phyloP scores from a whole-genome alignment of 805 yeast species.

The Yarrowia sp. region DNA sequence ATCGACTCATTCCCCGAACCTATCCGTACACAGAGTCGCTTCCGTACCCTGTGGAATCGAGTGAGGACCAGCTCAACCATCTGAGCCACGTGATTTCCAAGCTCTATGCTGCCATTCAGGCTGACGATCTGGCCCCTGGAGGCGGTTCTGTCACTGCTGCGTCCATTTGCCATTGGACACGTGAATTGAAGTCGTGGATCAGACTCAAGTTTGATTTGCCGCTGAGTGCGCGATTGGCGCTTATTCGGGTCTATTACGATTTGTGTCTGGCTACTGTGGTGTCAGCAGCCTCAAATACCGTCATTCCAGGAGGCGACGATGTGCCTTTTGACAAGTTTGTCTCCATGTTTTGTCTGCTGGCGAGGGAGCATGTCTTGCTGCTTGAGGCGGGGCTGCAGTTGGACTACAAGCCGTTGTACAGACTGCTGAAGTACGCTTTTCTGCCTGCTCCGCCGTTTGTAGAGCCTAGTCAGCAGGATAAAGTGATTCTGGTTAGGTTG shows the following conservation, averaged over 20 bases:
- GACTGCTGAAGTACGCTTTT: background rate
- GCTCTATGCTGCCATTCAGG: conserved; percentile 69
- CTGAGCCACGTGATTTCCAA: conserved; percentile 76
- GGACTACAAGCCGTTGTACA: conserved; percentile 49
- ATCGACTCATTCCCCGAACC: conserved; percentile 39
- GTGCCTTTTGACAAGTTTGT: conserved; percentile 58
- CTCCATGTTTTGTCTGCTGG: conserved; percentile 56
- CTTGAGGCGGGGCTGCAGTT: conserved; percentile 42
- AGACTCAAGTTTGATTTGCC: conserved; percentile 81
- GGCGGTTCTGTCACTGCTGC: conserved; percentile 12
- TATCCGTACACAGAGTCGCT: conserved; percentile 45
- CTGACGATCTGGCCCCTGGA: conserved; percentile 55
- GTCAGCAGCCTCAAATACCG: background rate
- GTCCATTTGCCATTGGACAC: conserved; percentile 79
- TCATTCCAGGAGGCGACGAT: conserved; percentile 43
- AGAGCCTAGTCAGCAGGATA: conserved; percentile 23
- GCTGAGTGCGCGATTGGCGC: conserved; percentile 51
- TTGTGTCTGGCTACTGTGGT: conserved; percentile 50
- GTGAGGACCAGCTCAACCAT: conserved; percentile 65
- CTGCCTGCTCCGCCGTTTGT: conserved; percentile 20
- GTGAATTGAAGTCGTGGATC: conserved; percentile 74
- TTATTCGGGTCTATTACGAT: conserved; percentile 68
- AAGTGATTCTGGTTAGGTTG: conserved; percentile 29
- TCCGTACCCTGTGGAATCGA: conserved; percentile 73
- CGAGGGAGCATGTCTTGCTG: conserved; percentile 45